Percentiles rank a stretch among this genome's conserved stretches.
Conservation (phyloP, 495 filamentous ascomycete species). For the Trichoderma reesei region DNA sequence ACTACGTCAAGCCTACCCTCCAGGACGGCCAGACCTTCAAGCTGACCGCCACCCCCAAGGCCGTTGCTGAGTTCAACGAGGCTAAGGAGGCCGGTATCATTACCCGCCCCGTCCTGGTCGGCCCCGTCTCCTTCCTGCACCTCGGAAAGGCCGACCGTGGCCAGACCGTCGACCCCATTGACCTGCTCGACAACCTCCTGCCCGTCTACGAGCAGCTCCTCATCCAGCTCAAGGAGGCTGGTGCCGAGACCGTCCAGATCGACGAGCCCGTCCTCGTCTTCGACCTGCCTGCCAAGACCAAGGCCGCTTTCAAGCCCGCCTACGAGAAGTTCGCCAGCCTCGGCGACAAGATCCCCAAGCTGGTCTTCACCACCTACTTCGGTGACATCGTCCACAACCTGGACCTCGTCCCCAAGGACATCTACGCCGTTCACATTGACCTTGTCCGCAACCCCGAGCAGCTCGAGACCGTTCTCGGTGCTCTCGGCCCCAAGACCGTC, state of each 20-base stretch:
- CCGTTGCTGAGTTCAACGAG: constrained; percentile 86
- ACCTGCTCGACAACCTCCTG: constrained; percentile 80
- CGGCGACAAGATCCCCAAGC: constrained; percentile 66
- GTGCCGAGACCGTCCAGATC: constrained; percentile 91
- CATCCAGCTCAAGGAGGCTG: constrained; percentile 82
- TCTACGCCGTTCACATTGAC: constrained; percentile 85
- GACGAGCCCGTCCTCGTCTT: constrained; percentile 95
- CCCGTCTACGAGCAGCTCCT: constrained; percentile 90
- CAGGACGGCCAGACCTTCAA: constrained; percentile 94
- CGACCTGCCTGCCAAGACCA: constrained; percentile 75
- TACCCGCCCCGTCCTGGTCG: constrained; percentile 90
- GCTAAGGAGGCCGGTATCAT: constrained; percentile 89
- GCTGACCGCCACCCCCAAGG: constrained; percentile 78
- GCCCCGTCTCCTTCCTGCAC: constrained; percentile 91
- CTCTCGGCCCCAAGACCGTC: constrained; percentile 73
- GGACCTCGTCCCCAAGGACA: constrained; percentile 63
- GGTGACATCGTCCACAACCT: constrained; percentile 99
- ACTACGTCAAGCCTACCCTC: constrained; percentile 98
- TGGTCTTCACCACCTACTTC: constrained; percentile 92
- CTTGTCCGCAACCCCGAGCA: constrained; percentile 96
- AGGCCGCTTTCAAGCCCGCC: constrained; percentile 94
- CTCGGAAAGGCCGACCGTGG: constrained; percentile 96
- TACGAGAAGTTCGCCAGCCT: constrained; percentile 78
- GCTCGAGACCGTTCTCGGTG: constrained; percentile 65
- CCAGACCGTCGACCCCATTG: constrained; percentile 83